A percentile compares a stretch with the other conserved stretches of the same genome.
Evolutionary conservation across 1,284 basidiomycete species (phyloP).

Genomic region (Apiotrichum akiyoshidainum): DNA sequence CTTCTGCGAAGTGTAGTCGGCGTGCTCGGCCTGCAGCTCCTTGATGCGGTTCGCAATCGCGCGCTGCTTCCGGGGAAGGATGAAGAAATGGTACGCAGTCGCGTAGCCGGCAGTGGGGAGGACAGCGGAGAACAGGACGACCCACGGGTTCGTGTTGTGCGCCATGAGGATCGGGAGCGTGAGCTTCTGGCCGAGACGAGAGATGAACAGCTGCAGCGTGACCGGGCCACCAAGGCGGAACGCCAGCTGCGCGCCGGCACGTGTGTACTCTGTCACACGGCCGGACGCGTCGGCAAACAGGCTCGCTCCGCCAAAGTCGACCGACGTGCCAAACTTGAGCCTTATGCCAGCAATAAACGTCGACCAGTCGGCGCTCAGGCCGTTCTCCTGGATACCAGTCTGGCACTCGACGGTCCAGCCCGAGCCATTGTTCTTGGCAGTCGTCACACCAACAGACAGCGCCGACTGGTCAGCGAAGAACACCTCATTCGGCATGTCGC

Average conservation of each 20-base stretch:
- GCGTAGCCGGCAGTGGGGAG: constrained; percentile 58
- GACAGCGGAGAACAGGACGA: constrained; percentile 56
- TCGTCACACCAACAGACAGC: constrained; percentile 46
- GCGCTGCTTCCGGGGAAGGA: constrained; percentile 58
- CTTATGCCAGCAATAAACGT: constrained; percentile 52
- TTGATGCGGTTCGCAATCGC: constrained; percentile 52
- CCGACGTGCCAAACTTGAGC: constrained; percentile 49
- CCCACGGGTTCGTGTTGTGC: constrained; percentile 53
- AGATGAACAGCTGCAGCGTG: constrained; percentile 28
- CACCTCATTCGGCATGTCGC: constrained; percentile 7
- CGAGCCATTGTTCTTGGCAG: constrained; percentile 25
- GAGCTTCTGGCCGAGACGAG: constrained; percentile 57
- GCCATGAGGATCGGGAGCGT: constrained; percentile 59
- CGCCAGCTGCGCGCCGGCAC: constrained; percentile 36
- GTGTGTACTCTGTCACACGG: constrained; percentile 39
- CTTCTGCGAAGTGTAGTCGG: constrained; percentile 61
- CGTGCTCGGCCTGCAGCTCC: constrained; percentile 60
- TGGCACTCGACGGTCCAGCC: constrained; percentile 49
- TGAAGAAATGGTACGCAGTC: constrained; percentile 58
- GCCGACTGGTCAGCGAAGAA: constrained; percentile 33
- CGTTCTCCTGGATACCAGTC: constrained; percentile 35
- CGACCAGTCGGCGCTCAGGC: constrained; percentile 49
- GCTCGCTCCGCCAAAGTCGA: constrained; percentile 29
- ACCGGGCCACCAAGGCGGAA: constrained; percentile 35
- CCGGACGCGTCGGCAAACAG: constrained; percentile 45